Base-by-base conservation (phyloP, 2,329 filamentous ascomycete genomes). In the Macrophomina phaseolina region DNA sequence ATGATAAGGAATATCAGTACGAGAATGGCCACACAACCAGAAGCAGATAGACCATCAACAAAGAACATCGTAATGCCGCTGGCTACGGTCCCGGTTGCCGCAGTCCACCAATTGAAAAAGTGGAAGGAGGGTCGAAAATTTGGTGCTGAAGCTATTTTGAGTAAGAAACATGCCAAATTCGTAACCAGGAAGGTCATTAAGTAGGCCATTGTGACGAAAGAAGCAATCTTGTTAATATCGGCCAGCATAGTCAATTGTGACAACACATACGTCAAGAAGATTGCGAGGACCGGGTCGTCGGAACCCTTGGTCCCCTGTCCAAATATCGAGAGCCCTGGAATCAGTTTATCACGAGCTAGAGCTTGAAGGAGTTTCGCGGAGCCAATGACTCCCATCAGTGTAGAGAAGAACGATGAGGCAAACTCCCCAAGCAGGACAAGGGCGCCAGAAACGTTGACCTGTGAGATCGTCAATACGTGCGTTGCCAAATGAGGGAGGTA, bases 181-280 rank as follows among this genome's bases (percentile, higher is more conserved):
- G 92, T 95, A 48, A 94, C 91, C 61, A 96, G 86, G 73, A 96
- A 97, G 0, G 93, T 97, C 90, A 96, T 94, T 73, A 95, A 87
- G 75, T 95, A 96, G 16, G 91, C 91, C 91, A 96, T 96, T 1
- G 93, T 94, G 53, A 96, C 92, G 67, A 96, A 89, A 0, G 92
- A 94, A 5, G 93, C 93, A 72, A 97, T 96, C 74, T 92, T 90
- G 75, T 97, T 95, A 70, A 97, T 86, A 73, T 96, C 89, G 52
- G 91, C 90, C 61, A 97, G 85, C 78, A 96, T 90, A 0, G 92
- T 92, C 34, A 94, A 70, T 74, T 97, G 93, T 0, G 92, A 89
- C 66, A 94, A 86, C 3, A 86, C 70, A 73, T 91, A 94, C 0
- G 92, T 95, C 40, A 93, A 78, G 23, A 94, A 77, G 63, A 96